Conservation (phyloP, 352 stramenopile genomes). For the Blastocystis hominis region DNA sequence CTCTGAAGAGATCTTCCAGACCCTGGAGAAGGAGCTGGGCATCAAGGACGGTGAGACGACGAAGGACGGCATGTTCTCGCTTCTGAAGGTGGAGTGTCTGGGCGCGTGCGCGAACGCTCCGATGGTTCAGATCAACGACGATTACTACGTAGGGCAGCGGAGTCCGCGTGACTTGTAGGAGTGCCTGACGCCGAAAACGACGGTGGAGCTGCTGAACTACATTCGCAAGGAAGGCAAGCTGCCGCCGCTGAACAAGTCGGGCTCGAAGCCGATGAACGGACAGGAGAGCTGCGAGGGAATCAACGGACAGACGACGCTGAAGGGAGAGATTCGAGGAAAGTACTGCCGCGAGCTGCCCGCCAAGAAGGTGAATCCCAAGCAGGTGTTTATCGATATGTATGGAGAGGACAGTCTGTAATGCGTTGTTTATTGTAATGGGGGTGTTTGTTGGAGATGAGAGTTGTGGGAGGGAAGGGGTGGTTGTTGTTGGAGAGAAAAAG, state of each 20-base stretch:
- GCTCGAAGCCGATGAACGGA: conserved; percentile 95
- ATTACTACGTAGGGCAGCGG: conserved; percentile 73
- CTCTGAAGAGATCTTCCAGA: conserved; percentile 95
- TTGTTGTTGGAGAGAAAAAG: not conserved
- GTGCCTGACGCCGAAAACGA: conserved; percentile 93
- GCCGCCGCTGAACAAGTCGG: conserved; percentile 90
- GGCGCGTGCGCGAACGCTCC: conserved; percentile 95
- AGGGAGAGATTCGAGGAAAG: conserved; percentile 59
- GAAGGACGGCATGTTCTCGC: conserved; percentile 80
- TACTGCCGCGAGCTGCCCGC: conserved; percentile 30
- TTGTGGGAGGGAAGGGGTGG: not conserved
- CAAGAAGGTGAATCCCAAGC: conserved; percentile 52
- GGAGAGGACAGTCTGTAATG: conserved; percentile 36
- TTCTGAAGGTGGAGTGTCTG: conserved; percentile 96
- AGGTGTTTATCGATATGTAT: conserved; percentile 55
- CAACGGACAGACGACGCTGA: conserved; percentile 84
- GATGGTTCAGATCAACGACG: conserved; percentile 99
- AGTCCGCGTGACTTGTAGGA: conserved; percentile 71
- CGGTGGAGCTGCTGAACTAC: conserved; percentile 82
- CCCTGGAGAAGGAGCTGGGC: conserved; percentile 87
- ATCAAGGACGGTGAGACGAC: conserved; percentile 79
- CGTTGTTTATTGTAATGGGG: conserved; percentile 31
- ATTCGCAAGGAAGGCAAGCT: conserved; percentile 83
- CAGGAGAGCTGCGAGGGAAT: conserved; percentile 94
- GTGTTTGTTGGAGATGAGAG: not conserved